Evolutionary conservation across 108 stramenopile genomes (phyloP).

Genomic region (Nannochloropsis granulata): DNA sequence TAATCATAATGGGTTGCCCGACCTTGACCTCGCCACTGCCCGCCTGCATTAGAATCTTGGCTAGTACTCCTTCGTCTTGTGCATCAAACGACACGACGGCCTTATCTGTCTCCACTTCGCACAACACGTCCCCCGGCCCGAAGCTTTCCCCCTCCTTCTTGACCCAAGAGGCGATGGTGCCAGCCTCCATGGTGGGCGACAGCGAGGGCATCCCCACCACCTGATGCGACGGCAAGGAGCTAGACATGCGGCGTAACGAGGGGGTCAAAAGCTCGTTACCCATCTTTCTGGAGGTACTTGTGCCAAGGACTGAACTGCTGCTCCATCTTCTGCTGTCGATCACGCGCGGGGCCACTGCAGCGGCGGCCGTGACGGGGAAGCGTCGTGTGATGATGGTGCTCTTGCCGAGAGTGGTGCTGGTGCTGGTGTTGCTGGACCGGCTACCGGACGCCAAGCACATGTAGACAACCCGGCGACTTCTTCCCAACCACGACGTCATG

Average conservation of each 20-base stretch:
- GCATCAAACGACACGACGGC: constrained; percentile 91
- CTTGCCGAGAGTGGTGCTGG: too few species aligned
- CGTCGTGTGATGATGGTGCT: too few species aligned
- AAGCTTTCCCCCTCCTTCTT: constrained; percentile 64
- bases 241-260: neutral
- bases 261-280: neutral
- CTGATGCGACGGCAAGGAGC: constrained; percentile 11
- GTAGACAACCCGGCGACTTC: neutral
- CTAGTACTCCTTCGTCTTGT: constrained; percentile 54
- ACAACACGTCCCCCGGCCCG: constrained; percentile 71
- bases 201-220: constrained; percentile 84
- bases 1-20: constrained; percentile 77
- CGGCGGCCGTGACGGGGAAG: too few species aligned
- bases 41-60: constrained; percentile 22
- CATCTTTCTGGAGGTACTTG: too few species aligned
- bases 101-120: constrained; percentile 96
- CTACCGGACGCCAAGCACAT: neutral
- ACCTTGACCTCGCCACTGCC: constrained; percentile 50
- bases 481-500: neutral
- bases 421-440: too few species aligned
- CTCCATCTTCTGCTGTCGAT: neutral
- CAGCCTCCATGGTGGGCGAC: constrained; percentile 73
- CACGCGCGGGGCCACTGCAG: neutral
- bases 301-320: neutral
- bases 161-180: constrained; percentile 74